Percentiles rank a stretch among this genome's conserved stretches.
Evolutionary conservation across 2,329 filamentous ascomycete species (phyloP).

Genomic region (Teratosphaeria zuluensis): DNA sequence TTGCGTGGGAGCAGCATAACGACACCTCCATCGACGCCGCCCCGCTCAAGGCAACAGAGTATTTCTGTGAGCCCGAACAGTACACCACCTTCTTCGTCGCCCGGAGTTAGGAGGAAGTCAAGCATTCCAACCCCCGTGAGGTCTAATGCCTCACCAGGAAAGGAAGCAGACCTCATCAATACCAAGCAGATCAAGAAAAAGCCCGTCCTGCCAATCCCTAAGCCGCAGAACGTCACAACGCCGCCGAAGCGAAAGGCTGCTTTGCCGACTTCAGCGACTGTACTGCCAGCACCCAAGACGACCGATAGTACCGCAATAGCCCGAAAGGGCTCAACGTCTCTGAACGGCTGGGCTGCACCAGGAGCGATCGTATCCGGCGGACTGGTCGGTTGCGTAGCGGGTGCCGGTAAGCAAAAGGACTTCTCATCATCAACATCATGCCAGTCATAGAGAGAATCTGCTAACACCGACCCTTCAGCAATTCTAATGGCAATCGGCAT

Average conservation of each 20-base stretch:
- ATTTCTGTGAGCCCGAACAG: neutral
- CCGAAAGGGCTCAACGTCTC: neutral
- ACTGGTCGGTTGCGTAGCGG: slow-evolving; percentile 19
- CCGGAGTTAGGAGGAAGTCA: neutral
- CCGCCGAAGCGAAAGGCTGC: neutral
- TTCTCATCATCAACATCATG: neutral
- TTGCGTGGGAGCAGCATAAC: neutral
- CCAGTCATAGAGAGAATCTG: neutral
- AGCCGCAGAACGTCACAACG: neutral
- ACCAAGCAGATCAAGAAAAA: neutral
- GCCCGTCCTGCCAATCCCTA: neutral
- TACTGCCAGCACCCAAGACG: neutral
- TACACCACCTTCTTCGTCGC: neutral
- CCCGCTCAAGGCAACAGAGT: neutral
- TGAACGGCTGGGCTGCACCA: neutral
- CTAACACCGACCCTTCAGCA: neutral
- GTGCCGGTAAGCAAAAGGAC: slow-evolving; percentile 5
- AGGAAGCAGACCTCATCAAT: neutral
- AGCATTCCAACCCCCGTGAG: neutral
- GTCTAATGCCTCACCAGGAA: neutral
- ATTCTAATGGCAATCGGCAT: slow-evolving; percentile 18
- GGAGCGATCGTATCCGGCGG: slow-evolving; percentile 13
- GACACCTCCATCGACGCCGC: neutral
- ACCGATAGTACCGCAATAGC: neutral
- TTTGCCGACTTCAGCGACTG: neutral